A percentile compares a stretch with the other conserved stretches of the same genome.
These are phyloP conservation scores for Xylaria sp. DNA, from an alignment of 495 filamentous ascomycete genomes.

Conservation along the genomic window DNA sequence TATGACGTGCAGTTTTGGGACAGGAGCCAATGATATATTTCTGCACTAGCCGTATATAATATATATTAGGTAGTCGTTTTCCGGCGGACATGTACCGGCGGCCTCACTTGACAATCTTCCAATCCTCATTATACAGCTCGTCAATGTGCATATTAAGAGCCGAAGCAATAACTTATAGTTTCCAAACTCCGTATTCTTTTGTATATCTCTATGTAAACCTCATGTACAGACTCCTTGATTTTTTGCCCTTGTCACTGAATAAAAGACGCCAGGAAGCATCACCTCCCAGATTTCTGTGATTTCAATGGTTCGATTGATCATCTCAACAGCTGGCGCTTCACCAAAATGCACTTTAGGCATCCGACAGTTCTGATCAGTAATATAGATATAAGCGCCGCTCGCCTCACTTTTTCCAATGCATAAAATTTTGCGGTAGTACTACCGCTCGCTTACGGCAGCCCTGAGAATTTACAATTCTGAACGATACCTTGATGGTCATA, in stretches of 20 bases:
- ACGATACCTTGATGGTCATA: background rate
- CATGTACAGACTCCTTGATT: background rate
- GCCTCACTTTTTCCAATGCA: slow-evolving; percentile 11
- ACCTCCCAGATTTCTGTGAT: no score
- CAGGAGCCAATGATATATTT: background rate
- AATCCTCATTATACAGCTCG: background rate
- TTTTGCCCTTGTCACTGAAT: background rate
- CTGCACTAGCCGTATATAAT: background rate
- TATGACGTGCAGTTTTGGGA: background rate
- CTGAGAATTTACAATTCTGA: background rate
- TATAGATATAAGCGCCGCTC: background rate
- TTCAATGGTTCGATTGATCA: background rate
- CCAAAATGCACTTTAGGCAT: slow-evolving; percentile 21
- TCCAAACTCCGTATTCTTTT: background rate
- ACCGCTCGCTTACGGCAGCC: background rate
- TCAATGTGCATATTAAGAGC: background rate
- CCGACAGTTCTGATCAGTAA: background rate
- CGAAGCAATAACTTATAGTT: background rate
- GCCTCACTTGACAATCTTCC: background rate
- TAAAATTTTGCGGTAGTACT: background rate
- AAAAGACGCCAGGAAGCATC: background rate
- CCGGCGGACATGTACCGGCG: background rate
- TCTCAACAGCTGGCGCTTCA: background rate
- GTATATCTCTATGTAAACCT: background rate
- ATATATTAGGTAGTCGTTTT: background rate